Evolutionary conservation across 2,329 filamentous ascomycete genomes (phyloP), one percentile per base, ranked within the genome.

Genomic region (Aspergillus intermedius): DNA sequence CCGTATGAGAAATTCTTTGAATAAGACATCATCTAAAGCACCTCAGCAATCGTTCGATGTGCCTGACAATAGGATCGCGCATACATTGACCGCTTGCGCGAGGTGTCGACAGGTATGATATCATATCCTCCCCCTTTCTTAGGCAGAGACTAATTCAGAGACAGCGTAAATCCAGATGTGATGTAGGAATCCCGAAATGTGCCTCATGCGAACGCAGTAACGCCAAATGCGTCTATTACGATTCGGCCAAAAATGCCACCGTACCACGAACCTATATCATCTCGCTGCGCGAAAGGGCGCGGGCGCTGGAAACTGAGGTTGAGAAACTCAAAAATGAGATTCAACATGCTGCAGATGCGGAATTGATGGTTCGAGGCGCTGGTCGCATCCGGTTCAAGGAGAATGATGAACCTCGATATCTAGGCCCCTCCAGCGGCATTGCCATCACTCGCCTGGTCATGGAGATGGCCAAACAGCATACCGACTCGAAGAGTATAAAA

Each of bases 391-490:
- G 85, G 40, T 81, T 97, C 46, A 84, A 86, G 60, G 88, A 91
- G 60, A 84, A 84, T 48, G 89, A 95, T 65, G 91, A 96, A 69
- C 84, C 88, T 13, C 87, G 91, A 54, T 97, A 93, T 65, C 76
- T 98, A 2, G 93, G 93, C 0, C 88, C 93, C 2, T 95, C 91
- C 44, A 97, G 91, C 66, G 93, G 91, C 51, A 95, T 96, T 60
- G 88, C 90, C 63, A 95, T 97, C 75, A 95, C 91, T 10, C 83
- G 91, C 25, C 78, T 97, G 57, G 84, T 98, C 9, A 96, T 98
- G 87, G 91, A 96, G 66, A 83, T 95, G 69, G 91, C 91, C 46
- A 97, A 95, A 72, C 86, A 90, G 54, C 95, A 91, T 62, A 94
- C 90, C 22, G 87, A 93, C 61, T 86, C 89, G 4, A 88, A 90